Base-by-base conservation (phyloP, 768 basidiomycete genomes). In the Lactarius hatsudake region DNA sequence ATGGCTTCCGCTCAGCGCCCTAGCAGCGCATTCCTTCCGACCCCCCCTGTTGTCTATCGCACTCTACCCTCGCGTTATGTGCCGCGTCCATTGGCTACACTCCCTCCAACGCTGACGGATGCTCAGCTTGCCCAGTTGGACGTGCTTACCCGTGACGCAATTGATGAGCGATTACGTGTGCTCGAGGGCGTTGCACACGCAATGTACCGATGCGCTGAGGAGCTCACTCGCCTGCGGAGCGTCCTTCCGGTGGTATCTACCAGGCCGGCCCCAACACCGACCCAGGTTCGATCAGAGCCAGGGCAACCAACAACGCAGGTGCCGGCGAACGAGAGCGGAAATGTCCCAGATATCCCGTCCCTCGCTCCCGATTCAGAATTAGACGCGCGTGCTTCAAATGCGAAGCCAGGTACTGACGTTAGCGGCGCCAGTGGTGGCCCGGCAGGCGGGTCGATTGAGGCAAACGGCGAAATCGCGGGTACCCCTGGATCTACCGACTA, bases 161-260 rank as follows among this genome's bases (percentile, higher is more conserved):
- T 97, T 59, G 92, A 95, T 70, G 93, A 94, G 72, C 84, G 93
- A 63, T 76, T 98, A 68, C 82, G 86, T 53, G 83, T 93, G 45
- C 78, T 98, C 43, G 88, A 94, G 76, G 84, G 86, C 20, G 89
- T 96, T 45, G 91, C 93, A 45, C 81, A 81, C 43, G 83, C 87
- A 3, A 80, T 94, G n/a, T 86, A 85, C 73, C 81, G 83, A 23
- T 88, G 93, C 72, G 83, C 93, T 62, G 88, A 91, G 70, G 93
- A 97, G 71, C 81, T 97, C 68, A 83, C 88, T 75, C 80, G 86
- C 71, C 80, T 93, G 74, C 79, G 90, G 70, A 93, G 91, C 71
- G 81, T 85, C n/a, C 77, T 94, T 38, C 68, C 78, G 32, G 69
- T 73, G 54, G 61, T 12, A 38, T 38, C 74, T 28, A 17, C 68